Evolutionary conservation across 2,329 filamentous ascomycete genomes (phyloP).

Genomic region (Hypoxylon sp.): DNA sequence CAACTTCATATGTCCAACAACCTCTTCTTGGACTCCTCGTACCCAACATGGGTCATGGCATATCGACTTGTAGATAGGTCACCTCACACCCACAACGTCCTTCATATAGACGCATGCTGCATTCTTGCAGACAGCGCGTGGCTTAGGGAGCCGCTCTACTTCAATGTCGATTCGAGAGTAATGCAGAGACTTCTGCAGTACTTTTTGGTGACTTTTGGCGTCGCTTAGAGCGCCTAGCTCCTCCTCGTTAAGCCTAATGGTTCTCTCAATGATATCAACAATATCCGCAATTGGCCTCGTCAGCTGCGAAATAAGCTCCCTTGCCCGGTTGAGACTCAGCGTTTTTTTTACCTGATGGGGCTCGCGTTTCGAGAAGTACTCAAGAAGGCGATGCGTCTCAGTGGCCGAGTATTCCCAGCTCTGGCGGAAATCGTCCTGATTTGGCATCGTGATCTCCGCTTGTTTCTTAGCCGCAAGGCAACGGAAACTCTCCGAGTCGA

Average conservation of each 20-base stretch:
- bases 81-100: background rate
- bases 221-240: background rate
- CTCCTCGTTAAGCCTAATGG: background rate
- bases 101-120: background rate
- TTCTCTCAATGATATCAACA: background rate
- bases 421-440: background rate
- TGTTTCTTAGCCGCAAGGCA: background rate
- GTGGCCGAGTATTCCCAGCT: background rate
- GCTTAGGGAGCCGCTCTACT: background rate
- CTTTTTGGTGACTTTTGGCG: background rate
- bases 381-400: background rate
- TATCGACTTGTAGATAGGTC: background rate
- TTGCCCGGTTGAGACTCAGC: background rate
- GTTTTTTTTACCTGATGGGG: background rate
- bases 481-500: background rate
- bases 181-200: background rate
- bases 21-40: background rate
- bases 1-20: background rate
- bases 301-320: background rate
- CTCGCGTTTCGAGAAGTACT: background rate
- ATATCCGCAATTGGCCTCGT: background rate
- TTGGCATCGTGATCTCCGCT: background rate
- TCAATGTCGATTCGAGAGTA: background rate
- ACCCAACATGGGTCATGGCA: background rate
- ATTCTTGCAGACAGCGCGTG: background rate